Percentiles rank a stretch among this genome's conserved stretches.
Conservation (phyloP, 192 early-diverging fungal species). For the Anaeromyces robustus region DNA sequence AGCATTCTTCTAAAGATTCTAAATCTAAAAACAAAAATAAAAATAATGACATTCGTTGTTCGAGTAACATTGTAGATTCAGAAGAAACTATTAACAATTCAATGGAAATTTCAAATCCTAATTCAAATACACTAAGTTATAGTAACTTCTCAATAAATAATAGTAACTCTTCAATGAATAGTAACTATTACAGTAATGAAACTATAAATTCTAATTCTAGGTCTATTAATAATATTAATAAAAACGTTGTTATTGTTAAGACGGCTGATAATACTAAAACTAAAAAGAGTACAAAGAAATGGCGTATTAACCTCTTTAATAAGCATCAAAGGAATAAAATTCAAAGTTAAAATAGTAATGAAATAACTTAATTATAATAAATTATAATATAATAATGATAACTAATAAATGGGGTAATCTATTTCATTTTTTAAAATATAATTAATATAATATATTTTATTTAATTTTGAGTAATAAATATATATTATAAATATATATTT, state of each 20-base stretch:
- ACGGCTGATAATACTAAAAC: neutral
- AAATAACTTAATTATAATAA: too few species aligned
- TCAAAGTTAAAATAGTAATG: too few species aligned
- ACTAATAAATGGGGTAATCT: too few species aligned
- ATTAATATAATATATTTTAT: too few species aligned
- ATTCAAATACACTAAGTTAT: neutral
- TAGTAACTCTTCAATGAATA: neutral
- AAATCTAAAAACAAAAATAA: too few species aligned
- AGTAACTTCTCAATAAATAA: neutral
- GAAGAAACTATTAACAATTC: neutral
- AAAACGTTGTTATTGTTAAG: neutral
- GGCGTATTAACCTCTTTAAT: neutral
- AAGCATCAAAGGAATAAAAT: neutral
- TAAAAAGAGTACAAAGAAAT: neutral
- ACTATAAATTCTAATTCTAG: neutral
- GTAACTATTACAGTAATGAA: neutral
- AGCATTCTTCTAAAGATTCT: too few species aligned
- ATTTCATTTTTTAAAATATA: too few species aligned
- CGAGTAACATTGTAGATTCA: neutral
- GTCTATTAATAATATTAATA: neutral
- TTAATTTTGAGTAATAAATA: too few species aligned
- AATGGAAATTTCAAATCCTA: neutral
- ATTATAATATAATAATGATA: too few species aligned
- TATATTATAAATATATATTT: too few species aligned
- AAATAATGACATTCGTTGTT: neutral